These are phyloP conservation scores for Ruellia speciosa DNA, from an alignment of 305 asterid genomes.

Conservation along the genomic window DNA sequence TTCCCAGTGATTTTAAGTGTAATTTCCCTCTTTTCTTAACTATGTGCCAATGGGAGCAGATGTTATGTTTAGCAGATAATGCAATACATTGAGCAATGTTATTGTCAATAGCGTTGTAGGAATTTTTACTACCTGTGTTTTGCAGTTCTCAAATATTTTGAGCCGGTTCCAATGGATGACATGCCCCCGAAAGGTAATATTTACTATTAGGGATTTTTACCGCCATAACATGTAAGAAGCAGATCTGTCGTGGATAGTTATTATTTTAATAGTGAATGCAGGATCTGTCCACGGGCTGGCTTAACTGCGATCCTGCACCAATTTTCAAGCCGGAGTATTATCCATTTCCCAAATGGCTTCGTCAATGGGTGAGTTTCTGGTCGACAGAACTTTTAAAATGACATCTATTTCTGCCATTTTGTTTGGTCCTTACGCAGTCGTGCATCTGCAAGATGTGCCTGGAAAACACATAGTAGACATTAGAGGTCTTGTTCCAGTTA, in stretches of 20 bases:
- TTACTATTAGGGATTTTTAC: not conserved
- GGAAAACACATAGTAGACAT: too few relatives aligned
- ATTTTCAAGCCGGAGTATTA: slow-evolving; percentile 58
- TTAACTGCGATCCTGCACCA: slow-evolving; percentile 77
- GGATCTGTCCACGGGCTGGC: slow-evolving; percentile 90
- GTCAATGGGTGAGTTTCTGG: slow-evolving; percentile 44
- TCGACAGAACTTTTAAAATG: not conserved
- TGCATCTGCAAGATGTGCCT: too few relatives aligned
- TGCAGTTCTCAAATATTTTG: slow-evolving; percentile 72
- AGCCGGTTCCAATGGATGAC: slow-evolving; percentile 71
- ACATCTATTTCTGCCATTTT: not conserved
- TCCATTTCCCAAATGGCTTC: slow-evolving; percentile 46
- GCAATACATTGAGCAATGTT: not conserved
- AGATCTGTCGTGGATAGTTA: slow-evolving; percentile 24
- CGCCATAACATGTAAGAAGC: not conserved
- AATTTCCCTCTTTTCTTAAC: not conserved
- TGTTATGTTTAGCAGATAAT: slow-evolving; percentile 2
- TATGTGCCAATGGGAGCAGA: not conserved
- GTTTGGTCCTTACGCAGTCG: too few relatives aligned
- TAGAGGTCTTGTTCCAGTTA: too few relatives aligned
- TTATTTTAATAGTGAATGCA: slow-evolving; percentile 29
- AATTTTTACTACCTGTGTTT: not conserved
- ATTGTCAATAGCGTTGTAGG: not conserved
- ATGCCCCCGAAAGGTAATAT: slow-evolving; percentile 77
- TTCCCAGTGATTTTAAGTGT: not conserved